phyloP scores from a whole-genome alignment of 345 rosid genomes.

The Gossypium thurberi region DNA sequence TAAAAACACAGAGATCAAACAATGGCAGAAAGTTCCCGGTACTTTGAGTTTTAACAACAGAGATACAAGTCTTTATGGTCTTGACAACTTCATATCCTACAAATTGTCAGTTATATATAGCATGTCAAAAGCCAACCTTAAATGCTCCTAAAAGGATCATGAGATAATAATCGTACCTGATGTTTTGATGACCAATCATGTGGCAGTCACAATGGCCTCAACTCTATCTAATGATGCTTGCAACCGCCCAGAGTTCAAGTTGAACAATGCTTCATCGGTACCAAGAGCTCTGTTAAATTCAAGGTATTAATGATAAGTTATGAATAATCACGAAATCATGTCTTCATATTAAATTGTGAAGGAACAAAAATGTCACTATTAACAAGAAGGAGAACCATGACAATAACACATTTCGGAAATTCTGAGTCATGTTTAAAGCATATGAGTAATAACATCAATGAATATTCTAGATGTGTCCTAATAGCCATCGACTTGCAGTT shows the following conservation, averaged over 20 bases:
- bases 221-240: conserved; percentile 84
- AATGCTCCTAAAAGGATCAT: not conserved
- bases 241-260: conserved; percentile 73
- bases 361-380: not conserved
- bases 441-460: not conserved
- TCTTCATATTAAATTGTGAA: not conserved
- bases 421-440: not conserved
- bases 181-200: conserved; percentile 9
- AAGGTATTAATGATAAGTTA: conserved; percentile 20
- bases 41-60: not conserved
- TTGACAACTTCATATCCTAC: not conserved
- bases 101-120: not conserved
- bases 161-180: conserved; percentile 9
- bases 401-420: not conserved
- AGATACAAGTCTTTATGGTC: not conserved
- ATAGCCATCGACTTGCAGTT: not conserved
- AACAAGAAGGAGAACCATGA: not conserved
- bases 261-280: conserved; percentile 65
- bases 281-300: conserved; percentile 64
- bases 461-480: not conserved
- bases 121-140: not conserved
- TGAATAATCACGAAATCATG: not conserved
- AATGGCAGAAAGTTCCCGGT: not conserved
- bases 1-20: not conserved
- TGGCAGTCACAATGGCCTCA: conserved; percentile 63